Conservation (phyloP, 2,329 filamentous ascomycete species). For the Aspergillus sp. region DNA sequence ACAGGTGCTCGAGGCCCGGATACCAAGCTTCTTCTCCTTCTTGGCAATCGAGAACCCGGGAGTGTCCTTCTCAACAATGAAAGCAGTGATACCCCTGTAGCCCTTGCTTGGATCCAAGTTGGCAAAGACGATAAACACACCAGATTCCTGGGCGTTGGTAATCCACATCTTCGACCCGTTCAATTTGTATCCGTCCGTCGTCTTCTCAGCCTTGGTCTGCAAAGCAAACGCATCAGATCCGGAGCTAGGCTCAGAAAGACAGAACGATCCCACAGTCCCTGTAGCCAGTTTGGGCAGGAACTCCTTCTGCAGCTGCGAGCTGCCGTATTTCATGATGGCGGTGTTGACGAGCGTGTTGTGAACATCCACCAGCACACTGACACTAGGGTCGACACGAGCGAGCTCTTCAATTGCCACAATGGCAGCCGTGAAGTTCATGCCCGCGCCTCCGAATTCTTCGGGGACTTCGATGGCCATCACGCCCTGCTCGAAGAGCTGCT, state of each 20-base stretch:
- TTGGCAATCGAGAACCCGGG: conserved; percentile 92
- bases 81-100: conserved; percentile 95
- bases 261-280: conserved; percentile 83
- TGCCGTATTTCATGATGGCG: conserved; percentile 78
- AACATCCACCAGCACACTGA: conserved; percentile 91
- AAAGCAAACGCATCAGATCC: conserved; percentile 95
- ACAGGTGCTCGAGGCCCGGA: conserved; percentile 91
- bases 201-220: conserved; percentile 82
- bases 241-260: conserved; percentile 83
- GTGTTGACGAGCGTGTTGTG: conserved; percentile 99
- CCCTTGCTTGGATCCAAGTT: conserved; percentile 88
- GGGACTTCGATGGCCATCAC: conserved; percentile 97
- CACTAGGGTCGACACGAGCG: conserved; percentile 85
- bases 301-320: conserved; percentile 68
- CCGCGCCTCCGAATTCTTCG: conserved; percentile 90
- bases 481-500: conserved; percentile 94
- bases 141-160: conserved; percentile 90
- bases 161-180: conserved; percentile 99
- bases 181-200: conserved; percentile 74
- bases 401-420: conserved; percentile 97
- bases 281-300: conserved; percentile 88
- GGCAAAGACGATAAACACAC: conserved; percentile 96
- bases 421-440: conserved; percentile 97
- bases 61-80: conserved; percentile 83
- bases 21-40: conserved; percentile 99